Conservation (phyloP, 768 basidiomycete genomes). For the Leccinum truebloodii region DNA sequence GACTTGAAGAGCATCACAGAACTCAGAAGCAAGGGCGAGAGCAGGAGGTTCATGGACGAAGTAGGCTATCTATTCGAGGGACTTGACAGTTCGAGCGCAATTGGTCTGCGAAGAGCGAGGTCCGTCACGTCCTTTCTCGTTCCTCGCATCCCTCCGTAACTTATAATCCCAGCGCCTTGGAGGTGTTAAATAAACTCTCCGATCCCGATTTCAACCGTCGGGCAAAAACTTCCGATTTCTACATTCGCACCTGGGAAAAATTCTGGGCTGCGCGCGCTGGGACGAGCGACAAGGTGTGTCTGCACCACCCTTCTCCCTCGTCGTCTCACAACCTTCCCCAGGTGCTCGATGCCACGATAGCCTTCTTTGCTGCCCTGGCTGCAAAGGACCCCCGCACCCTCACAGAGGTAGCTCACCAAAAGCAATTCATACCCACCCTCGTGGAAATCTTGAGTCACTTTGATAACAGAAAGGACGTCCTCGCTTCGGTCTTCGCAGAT, state of each 20-base stretch:
- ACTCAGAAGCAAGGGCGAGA: slow-evolving; percentile 78
- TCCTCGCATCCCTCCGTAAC: background rate
- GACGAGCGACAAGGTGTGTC: slow-evolving; percentile 54
- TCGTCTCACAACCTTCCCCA: slow-evolving; percentile 25
- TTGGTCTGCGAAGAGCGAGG: slow-evolving; percentile 70
- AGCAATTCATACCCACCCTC: slow-evolving; percentile 42
- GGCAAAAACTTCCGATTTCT: slow-evolving; percentile 76
- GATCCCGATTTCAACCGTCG: slow-evolving; percentile 76
- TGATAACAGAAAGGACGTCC: slow-evolving; percentile 45
- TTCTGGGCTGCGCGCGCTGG: slow-evolving; percentile 61
- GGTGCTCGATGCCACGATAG: slow-evolving; percentile 65
- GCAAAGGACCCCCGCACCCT: slow-evolving; percentile 59
- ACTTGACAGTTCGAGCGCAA: slow-evolving; percentile 51
- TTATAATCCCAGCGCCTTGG: slow-evolving; percentile 56
- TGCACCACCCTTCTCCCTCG: background rate
- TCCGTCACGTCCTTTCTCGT: slow-evolving; percentile 25
- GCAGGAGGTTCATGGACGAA: slow-evolving; percentile 77
- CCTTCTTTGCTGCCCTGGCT: slow-evolving; percentile 62
- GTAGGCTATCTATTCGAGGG: slow-evolving; percentile 86
- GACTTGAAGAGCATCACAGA: slow-evolving; percentile 81
- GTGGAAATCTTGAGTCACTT: slow-evolving; percentile 42
- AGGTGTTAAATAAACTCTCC: slow-evolving; percentile 73
- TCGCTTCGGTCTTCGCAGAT: slow-evolving; percentile 42
- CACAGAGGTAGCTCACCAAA: slow-evolving; percentile 48
- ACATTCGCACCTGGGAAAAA: slow-evolving; percentile 66